Evolutionary conservation across 306 rosid genomes (phyloP), one percentile per base, ranked within the genome.

Genomic region (Trifolium pratense): DNA sequence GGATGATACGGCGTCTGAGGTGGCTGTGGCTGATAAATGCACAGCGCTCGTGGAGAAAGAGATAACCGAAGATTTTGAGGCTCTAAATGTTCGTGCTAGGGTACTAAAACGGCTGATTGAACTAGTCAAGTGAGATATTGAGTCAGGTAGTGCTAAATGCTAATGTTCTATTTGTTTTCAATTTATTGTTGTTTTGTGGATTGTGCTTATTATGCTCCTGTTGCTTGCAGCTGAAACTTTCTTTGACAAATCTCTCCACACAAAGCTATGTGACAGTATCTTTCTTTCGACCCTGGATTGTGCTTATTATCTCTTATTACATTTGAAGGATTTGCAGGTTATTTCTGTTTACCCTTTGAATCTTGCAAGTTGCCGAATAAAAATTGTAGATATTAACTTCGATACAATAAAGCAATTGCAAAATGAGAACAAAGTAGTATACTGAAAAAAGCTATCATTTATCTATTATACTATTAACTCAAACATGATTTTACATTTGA

Each of bases 1-100:
- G 97, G 95, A 94, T 84, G 97, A 81, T 87, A 67, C 79, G 77
- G 85, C 97, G 34, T 83, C 92, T 16, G n/a, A n/a, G n/a, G n/a
- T n/a, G n/a, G 90, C 68, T 26, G 71, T 81, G 34, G 88, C 96
- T 75, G 97, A 94, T 80, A 86, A 87, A 79, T 94, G 97, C 84
- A 65, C 89, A 69, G 84, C 80, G 74, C 74, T 88, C 5, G 16
- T 70, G 55, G 82, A 60, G 76, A 78, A 83, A 55, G 78, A 76
- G 70, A 84, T 72, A 60, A 34, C 81, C 6, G 71, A 46, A 77
- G 85, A 72, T 72, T 80, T 45, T 51, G 84, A 65, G 71, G 76
- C 65, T 59, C 62, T 87, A 31, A 66, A 18, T 49, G 36, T 81
- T 65, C 95, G 91, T 66, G 95, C 92, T 29, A 87, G 62, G 67